These are phyloP conservation scores for Sicyos baderoa DNA, from an alignment of 306 rosid species.

Conservation along the genomic window DNA sequence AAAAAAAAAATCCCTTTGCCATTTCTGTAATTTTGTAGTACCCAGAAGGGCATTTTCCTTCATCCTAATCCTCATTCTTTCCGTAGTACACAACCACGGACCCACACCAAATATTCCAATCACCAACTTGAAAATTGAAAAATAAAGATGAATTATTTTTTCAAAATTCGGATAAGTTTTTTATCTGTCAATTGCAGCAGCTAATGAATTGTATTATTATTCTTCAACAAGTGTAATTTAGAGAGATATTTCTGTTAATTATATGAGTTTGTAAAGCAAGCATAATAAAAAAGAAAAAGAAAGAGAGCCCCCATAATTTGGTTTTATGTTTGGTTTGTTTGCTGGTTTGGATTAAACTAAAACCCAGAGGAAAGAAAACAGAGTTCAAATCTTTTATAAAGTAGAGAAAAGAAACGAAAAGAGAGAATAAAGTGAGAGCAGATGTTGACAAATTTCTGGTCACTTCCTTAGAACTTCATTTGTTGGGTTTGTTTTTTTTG, in stretches of 20 bases:
- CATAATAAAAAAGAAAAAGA: constrained; percentile 1
- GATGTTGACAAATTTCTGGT: constrained; percentile 97
- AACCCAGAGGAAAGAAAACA: constrained; percentile 22
- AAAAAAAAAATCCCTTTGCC: not conserved
- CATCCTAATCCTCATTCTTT: constrained; percentile 11
- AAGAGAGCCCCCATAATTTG: constrained; percentile 20
- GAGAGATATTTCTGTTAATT: not conserved
- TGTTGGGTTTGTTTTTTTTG: constrained; percentile 63
- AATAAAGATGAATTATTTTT: not conserved
- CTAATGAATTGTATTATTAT: not conserved
- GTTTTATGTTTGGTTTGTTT: not conserved
- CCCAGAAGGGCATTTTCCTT: not conserved
- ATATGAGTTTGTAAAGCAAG: constrained; percentile 20
- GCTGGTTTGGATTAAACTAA: not conserved
- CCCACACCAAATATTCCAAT: constrained; percentile 14
- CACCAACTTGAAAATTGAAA: constrained; percentile 3
- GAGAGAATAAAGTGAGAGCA: constrained; percentile 93
- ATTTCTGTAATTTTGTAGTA: not conserved
- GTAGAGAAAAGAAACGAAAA: not conserved
- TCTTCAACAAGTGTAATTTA: not conserved
- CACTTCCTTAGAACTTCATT: constrained; percentile 89
- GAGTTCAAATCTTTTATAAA: not conserved
- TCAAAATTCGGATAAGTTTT: not conserved
- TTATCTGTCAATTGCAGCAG: not conserved
- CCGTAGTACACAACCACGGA: constrained; percentile 2